Evolutionary conservation across 306 rosid genomes (phyloP).

Genomic region (Dryas alaskensis): DNA sequence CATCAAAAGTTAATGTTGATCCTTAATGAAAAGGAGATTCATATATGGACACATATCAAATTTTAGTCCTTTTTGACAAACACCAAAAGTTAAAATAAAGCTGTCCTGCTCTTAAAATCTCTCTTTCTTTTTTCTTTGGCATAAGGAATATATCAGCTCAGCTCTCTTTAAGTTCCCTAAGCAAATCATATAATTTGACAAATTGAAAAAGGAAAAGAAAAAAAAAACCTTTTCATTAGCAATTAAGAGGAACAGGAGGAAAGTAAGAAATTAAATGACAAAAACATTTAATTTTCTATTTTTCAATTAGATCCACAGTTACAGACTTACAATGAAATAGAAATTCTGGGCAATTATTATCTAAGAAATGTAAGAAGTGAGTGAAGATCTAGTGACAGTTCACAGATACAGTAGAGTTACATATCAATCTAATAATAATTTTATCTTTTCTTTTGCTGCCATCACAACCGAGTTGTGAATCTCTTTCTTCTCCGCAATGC

Average conservation of each 20-base stretch:
- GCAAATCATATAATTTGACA: conserved; percentile 5
- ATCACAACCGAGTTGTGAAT: conserved; percentile 25
- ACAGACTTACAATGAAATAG: conserved; percentile 43
- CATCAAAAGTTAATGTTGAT: conserved; percentile 39
- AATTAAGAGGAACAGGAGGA: conserved; percentile 6
- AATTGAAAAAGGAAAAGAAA: background rate
- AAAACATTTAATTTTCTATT: conserved; percentile 23
- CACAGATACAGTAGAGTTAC: conserved; percentile 37
- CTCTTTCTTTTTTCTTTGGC: background rate
- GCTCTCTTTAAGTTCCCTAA: conserved; percentile 17
- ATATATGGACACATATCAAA: conserved; percentile 28
- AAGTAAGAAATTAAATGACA: conserved; percentile 20
- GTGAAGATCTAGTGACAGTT: conserved; percentile 35
- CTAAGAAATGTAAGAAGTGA: conserved; percentile 41
- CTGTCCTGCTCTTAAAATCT: conserved; percentile 6
- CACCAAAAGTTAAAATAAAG: conserved; percentile 40
- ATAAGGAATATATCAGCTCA: conserved; percentile 13
- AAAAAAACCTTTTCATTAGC: background rate
- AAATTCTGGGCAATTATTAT: conserved; percentile 46
- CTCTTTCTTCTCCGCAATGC: conserved; percentile 31
- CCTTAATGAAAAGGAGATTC: conserved; percentile 35
- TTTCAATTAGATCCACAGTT: conserved; percentile 59
- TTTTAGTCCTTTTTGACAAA: conserved; percentile 35
- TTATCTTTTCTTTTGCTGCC: conserved; percentile 27
- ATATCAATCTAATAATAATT: conserved; percentile 31